Percentiles rank a stretch among this genome's conserved stretches.
Evolutionary conservation across 2,329 filamentous ascomycete species (phyloP).

Genomic region (Pezicula rhizophila): DNA sequence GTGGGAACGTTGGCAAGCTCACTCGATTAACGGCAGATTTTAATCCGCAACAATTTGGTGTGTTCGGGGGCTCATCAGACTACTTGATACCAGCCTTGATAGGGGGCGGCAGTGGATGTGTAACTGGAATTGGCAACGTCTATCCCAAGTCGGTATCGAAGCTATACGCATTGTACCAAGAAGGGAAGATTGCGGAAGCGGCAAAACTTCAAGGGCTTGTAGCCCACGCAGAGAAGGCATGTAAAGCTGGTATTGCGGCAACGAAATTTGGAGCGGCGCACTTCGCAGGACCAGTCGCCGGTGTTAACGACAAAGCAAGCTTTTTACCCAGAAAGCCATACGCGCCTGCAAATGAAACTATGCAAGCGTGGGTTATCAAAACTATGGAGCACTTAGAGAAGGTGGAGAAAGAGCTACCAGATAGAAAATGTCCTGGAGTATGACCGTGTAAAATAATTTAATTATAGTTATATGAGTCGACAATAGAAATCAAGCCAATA

Average conservation of each 20-base stretch:
- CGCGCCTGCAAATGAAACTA: slow-evolving; percentile 29
- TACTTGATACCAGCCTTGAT: slow-evolving; percentile 36
- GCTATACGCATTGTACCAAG: slow-evolving; percentile 36
- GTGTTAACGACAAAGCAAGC: slow-evolving; percentile 28
- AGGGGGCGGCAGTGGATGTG: slow-evolving; percentile 35
- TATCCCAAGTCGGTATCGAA: slow-evolving; percentile 37
- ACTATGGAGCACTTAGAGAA: slow-evolving; percentile 33
- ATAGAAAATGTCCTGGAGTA: slow-evolving; percentile 1
- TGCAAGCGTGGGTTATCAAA: slow-evolving; percentile 37
- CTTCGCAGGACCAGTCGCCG: slow-evolving; percentile 34
- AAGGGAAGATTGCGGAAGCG: slow-evolving; percentile 32
- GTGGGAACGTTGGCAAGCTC: slow-evolving; percentile 25
- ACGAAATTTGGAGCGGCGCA: slow-evolving; percentile 42
- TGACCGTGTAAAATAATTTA: no score
- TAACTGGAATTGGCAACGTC: slow-evolving; percentile 40
- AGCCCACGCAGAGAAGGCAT: slow-evolving; percentile 43
- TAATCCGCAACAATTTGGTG: slow-evolving; percentile 50
- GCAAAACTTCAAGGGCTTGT: slow-evolving; percentile 35
- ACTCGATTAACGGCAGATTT: slow-evolving; percentile 58
- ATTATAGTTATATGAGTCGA: no score
- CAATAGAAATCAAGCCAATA: no score
- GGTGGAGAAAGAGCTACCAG: slow-evolving; percentile 20
- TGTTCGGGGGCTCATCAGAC: slow-evolving; percentile 38
- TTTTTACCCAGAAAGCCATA: slow-evolving; percentile 41
- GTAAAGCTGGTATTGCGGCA: slow-evolving; percentile 40